These are phyloP conservation scores for Candida sojae DNA, from an alignment of 1,139 yeast species.

Conservation along the genomic window DNA sequence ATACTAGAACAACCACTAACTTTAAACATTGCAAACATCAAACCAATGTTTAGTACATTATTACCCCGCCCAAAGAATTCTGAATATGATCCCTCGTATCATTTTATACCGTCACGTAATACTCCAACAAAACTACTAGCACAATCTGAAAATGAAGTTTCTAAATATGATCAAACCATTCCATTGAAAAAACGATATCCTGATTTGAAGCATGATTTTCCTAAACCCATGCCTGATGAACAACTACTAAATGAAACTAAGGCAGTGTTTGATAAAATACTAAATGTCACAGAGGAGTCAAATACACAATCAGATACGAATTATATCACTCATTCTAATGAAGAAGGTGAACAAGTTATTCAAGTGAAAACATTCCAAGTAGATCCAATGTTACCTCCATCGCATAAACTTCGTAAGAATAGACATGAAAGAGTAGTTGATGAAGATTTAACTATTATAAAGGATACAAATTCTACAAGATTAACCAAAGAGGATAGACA, in stretches of 20 bases:
- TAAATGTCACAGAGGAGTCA: conserved; percentile 21
- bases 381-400: conserved; percentile 89
- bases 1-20: too few species aligned
- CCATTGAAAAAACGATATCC: conserved; percentile 44
- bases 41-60: conserved; percentile 34
- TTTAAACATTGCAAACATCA: background rate
- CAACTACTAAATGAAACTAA: conserved; percentile 18
- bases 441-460: conserved; percentile 53
- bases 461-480: conserved; percentile 30
- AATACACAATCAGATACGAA: conserved; percentile 15
- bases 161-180: conserved; percentile 40
- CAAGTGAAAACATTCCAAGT: conserved; percentile 44
- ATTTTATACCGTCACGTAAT: conserved; percentile 4
- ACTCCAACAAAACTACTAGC: background rate
- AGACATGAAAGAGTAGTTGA: conserved; percentile 66
- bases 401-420: conserved; percentile 72
- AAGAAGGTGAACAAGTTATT: conserved; percentile 25
- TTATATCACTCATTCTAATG: conserved; percentile 20
- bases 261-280: conserved; percentile 22
- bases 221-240: conserved; percentile 34
- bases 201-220: conserved; percentile 42
- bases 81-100: conserved; percentile 14
- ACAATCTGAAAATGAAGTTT: conserved; percentile 16
- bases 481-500: conserved; percentile 76
- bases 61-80: conserved; percentile 32